A percentile compares a stretch with the other conserved stretches of the same genome.
These are phyloP conservation scores for Aspergillus costaricaensis DNA, from an alignment of 2,329 filamentous ascomycete species.

Conservation along the genomic window DNA sequence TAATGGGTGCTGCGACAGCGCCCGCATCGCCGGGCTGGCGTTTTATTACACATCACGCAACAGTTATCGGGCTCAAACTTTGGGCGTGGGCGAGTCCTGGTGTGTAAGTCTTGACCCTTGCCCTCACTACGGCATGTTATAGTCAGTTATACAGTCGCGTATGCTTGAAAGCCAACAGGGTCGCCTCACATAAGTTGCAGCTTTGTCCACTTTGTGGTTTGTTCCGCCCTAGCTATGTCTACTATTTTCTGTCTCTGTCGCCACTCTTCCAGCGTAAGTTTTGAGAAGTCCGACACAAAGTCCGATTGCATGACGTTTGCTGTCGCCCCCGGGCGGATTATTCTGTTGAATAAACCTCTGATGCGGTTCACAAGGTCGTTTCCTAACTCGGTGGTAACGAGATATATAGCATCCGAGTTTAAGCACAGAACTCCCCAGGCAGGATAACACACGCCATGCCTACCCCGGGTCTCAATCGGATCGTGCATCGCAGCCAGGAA, in stretches of 20 bases:
- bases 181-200: no score
- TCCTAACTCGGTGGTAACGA: background rate
- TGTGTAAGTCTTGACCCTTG: no score
- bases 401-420: background rate
- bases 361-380: background rate
- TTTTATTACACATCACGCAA: background rate
- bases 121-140: no score
- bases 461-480: no score
- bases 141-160: no score
- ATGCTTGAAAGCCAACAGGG: no score
- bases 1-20: background rate
- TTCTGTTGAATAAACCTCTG: background rate
- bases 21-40: background rate
- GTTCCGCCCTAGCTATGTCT: no score
- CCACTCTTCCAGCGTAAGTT: background rate
- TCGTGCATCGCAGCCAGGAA: no score
- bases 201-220: no score
- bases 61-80: background rate
- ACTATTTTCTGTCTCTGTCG: no score
- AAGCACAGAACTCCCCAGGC: background rate
- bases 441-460: no score
- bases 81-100: no score
- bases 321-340: background rate
- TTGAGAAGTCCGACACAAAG: background rate
- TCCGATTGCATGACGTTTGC: constrained; percentile 5